Base-by-base conservation (phyloP, 2,329 filamentous ascomycete genomes). In the Fusarium scirpi region DNA sequence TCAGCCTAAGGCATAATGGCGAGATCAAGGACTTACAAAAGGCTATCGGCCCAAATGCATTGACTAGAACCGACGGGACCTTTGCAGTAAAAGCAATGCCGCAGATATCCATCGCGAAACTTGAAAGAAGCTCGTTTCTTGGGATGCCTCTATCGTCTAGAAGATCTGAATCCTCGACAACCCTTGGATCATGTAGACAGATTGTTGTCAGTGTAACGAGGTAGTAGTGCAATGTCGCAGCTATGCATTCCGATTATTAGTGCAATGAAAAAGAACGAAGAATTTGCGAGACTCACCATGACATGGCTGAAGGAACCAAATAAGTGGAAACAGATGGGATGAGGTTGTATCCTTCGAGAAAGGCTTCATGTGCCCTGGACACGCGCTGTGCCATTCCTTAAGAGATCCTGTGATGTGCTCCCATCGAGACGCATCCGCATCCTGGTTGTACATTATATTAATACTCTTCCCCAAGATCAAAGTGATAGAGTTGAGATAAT, bases 11-110 rank as follows among this genome's bases (percentile, higher is more conserved):
- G 10, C 6, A 38, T 11, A 32, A 9, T 12, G 29, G 12, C 5
- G 16, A 22, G 20, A 11, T 8, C 8, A 8, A 27, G 24, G 5
- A 76, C 80, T 74, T 69, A 84, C 84, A 84, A 54, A 81, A 85
- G 3, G 80, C 76, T 29, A 85, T 83, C 16, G 84, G 83, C 0
- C 84, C 84, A 67, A 85, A 85, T 5, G 82, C 77, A 62, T 86
- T 85, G 6, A 86, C 82, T 8, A 84, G 74, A 4, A 85, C 82
- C 1, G 83, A 71, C 0, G 81, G 75, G 8, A 77, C 80, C 8
- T 80, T 80, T n/a, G 81, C 76, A 0, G 83, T 83, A 48, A 85
- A 83, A 0, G 83, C 81, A 15, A 84, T 76, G 3, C 82, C 82
- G 56, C 82, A 85, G 4, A 85, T 76, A 4, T 81, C 76, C 0